These are phyloP conservation scores for Peltaster fructicola DNA, from an alignment of 2,329 filamentous ascomycete genomes.

Conservation along the genomic window DNA sequence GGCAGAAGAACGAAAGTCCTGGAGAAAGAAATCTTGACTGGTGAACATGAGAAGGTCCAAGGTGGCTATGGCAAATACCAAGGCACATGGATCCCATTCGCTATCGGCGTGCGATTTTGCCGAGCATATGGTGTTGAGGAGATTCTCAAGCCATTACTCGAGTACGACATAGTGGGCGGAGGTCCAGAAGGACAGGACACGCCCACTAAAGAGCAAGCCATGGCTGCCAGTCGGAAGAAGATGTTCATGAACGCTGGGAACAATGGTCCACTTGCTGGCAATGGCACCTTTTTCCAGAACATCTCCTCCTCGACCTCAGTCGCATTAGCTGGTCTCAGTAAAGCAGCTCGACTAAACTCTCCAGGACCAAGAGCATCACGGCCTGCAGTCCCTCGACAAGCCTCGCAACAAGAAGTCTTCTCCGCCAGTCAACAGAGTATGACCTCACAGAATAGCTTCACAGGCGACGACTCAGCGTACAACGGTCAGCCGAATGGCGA, in stretches of 20 bases:
- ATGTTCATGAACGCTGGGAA: slow-evolving; percentile 52
- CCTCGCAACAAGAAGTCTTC: slow-evolving; percentile 53
- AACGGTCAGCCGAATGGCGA: slow-evolving; percentile 44
- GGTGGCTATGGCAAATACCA: slow-evolving; percentile 98
- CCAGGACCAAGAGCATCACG: slow-evolving; percentile 49
- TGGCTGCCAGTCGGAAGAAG: slow-evolving; percentile 80
- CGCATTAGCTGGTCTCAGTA: slow-evolving; percentile 89
- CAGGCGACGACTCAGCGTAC: slow-evolving; percentile 43
- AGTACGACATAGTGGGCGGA: slow-evolving; percentile 61
- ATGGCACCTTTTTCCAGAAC: slow-evolving; percentile 91
- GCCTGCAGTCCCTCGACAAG: slow-evolving; percentile 49
- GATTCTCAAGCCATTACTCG: slow-evolving; percentile 53
- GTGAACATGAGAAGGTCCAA: slow-evolving; percentile 96
- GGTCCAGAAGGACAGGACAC: slow-evolving; percentile 65
- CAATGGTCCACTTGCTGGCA: slow-evolving; percentile 24
- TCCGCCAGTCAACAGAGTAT: slow-evolving; percentile 67
- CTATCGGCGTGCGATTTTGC: slow-evolving; percentile 82
- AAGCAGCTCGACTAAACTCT: slow-evolving; percentile 74
- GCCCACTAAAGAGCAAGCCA: slow-evolving; percentile 94
- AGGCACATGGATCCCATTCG: slow-evolving; percentile 94
- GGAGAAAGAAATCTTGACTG: slow-evolving; percentile 91
- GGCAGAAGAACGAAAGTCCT: slow-evolving; percentile 94
- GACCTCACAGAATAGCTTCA: slow-evolving; percentile 21
- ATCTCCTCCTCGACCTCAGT: slow-evolving; percentile 87
- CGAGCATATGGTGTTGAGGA: slow-evolving; percentile 62